Conservation (phyloP, 805 yeast species). For the Tetrapisispora namnaoensis region DNA sequence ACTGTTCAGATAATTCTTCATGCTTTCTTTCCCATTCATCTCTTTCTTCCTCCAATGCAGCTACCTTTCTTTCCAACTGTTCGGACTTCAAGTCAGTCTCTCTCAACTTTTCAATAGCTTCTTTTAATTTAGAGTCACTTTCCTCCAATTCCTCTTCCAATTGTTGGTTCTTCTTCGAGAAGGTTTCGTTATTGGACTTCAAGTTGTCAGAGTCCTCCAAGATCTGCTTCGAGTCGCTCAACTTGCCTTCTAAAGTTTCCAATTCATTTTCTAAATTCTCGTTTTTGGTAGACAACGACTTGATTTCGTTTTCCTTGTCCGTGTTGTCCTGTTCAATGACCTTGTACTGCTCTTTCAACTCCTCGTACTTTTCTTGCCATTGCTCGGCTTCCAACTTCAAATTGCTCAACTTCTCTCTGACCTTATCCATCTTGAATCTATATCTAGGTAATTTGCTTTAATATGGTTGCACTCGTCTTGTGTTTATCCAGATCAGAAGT, state of each 20-base stretch:
- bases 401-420: conserved; percentile 68
- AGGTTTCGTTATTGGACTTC: conserved; percentile 82
- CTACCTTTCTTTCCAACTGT: conserved; percentile 88
- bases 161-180: conserved; percentile 82
- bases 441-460: too few relatives aligned
- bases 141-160: conserved; percentile 77
- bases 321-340: conserved; percentile 84
- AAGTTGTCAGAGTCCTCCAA: conserved; percentile 87
- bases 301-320: conserved; percentile 92
- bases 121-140: conserved; percentile 83
- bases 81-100: conserved; percentile 94
- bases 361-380: conserved; percentile 97
- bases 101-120: conserved; percentile 87
- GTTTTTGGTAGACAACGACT: conserved; percentile 85
- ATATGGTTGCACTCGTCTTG: too few relatives aligned
- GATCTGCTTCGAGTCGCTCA: conserved; percentile 48
- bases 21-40: conserved; percentile 83
- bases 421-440: conserved; percentile 40
- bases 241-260: conserved; percentile 40
- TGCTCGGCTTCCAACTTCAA: conserved; percentile 91
- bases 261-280: conserved; percentile 75
- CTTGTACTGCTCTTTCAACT: conserved; percentile 68
- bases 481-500: too few relatives aligned
- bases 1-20: conserved; percentile 78
- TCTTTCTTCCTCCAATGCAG: conserved; percentile 85